Base-by-base conservation (phyloP, 805 yeast species). In the Jamesozyma spencerorum region DNA sequence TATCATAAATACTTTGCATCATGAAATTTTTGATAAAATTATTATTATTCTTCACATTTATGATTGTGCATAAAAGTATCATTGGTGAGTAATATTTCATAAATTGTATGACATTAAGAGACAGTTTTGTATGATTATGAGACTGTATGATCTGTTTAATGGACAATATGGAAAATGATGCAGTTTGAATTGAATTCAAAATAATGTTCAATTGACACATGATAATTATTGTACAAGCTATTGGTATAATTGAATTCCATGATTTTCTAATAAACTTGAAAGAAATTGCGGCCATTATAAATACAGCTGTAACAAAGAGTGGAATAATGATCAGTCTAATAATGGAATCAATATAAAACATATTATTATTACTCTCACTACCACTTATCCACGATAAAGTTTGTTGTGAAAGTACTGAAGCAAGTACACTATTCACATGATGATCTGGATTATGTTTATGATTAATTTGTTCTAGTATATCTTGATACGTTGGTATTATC, bases 271-370 rank as follows among this genome's bases (percentile, higher is more conserved):
- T 29, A 36, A 19, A 35, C 15, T 26, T 33, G 15, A 39, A 37
- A 5, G 43, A 28, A 19, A 39, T 45, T 3, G 53, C 51, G 8
- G 46, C 20, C 12, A 39, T 32, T 1, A 48, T 36, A 8, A 49
- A 48, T 10, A 47, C 34, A 17, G 48, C 43, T 3, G 54, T 51
- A 22, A 47, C 40, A 35, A 56, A 52, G 14, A 55, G 10, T 18
- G 60, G 60, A 31, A 50, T 30, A 6, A 53, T 29, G 18, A 50
- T n/a, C 15, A 44, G 31, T 28, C 47, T 40, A 12, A 38, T 34
- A 4, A 43, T 11, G 2, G 15, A 10, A 19, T 37, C 42, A 19
- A 30, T n/a, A 10, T 36, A 28, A 13, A 30, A n/a, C 20, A 30
- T 27, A n/a, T n/a, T 13, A 3, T 13, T 33, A 14, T 14, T 15